phyloP scores from a whole-genome alignment of 2,329 filamentous ascomycete species.

The Venturiaceae sp. region DNA sequence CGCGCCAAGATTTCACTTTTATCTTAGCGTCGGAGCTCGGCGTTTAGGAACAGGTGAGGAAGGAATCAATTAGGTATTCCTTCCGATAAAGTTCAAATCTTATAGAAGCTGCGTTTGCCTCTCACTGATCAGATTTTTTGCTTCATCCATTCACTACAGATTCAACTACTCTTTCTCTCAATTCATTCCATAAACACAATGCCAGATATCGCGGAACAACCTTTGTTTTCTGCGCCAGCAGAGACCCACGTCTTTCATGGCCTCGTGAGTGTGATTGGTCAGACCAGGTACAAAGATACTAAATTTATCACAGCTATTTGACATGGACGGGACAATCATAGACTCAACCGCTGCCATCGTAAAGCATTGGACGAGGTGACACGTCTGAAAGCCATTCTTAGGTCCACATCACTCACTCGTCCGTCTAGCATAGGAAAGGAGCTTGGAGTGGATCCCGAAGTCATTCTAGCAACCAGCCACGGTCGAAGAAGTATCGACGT shows the following conservation, averaged over 20 bases:
- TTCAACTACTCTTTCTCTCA: not conserved
- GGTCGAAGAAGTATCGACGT: conserved; percentile 84
- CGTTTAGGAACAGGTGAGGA: not conserved
- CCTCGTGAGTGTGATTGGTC: conserved; percentile 20
- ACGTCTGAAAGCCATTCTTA: not conserved
- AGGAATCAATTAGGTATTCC: not conserved
- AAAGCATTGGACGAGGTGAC: conserved; percentile 65
- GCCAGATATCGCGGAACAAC: conserved; percentile 20
- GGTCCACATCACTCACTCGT: not conserved
- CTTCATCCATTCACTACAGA: not conserved
- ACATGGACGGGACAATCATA: conserved; percentile 78
- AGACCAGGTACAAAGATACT: not conserved
- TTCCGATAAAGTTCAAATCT: not conserved
- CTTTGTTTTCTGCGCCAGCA: conserved; percentile 29
- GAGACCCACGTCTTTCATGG: conserved; percentile 31
- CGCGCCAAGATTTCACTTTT: conserved; percentile 4
- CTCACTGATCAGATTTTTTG: not conserved
- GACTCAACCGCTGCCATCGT: conserved; percentile 69
- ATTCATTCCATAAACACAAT: conserved; percentile 2
- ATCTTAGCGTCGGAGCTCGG: conserved; percentile 1
- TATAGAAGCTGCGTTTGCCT: not conserved
- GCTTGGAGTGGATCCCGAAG: conserved; percentile 72
- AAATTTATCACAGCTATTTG: conserved; percentile 41
- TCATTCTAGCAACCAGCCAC: conserved; percentile 85
- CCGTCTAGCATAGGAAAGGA: conserved; percentile 62